Evolutionary conservation across 2,329 filamentous ascomycete genomes (phyloP).

Genomic region (Leptographium lundbergii): DNA sequence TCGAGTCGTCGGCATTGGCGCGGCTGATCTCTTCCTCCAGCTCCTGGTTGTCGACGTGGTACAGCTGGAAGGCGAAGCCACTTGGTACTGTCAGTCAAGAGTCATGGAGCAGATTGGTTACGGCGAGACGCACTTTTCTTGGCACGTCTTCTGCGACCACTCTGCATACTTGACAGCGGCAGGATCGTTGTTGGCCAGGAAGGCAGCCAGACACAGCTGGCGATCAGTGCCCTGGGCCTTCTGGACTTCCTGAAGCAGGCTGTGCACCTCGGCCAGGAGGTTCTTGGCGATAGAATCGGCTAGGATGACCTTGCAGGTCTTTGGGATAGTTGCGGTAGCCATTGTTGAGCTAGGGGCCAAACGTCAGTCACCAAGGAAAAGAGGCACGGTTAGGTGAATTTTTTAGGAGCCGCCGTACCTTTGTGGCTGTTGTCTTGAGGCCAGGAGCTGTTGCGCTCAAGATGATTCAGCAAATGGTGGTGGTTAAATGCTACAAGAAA

Average conservation of each 20-base stretch:
- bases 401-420: neutral
- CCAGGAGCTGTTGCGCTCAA: neutral
- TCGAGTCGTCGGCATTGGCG: slow-evolving; percentile 64
- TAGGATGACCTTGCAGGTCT: slow-evolving; percentile 86
- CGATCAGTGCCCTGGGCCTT: slow-evolving; percentile 30
- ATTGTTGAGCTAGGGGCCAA: slow-evolving; percentile 16
- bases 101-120: neutral
- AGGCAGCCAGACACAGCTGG: slow-evolving; percentile 71
- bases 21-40: slow-evolving; percentile 80
- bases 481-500: neutral
- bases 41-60: slow-evolving; percentile 69
- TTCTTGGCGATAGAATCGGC: slow-evolving; percentile 77
- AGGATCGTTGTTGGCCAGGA: slow-evolving; percentile 84
- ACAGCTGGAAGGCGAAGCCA: slow-evolving; percentile 81
- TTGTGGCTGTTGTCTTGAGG: neutral
- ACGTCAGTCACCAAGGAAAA: neutral
- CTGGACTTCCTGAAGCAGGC: slow-evolving; percentile 59
- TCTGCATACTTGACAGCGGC: slow-evolving; percentile 89
- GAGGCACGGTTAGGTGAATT: neutral
- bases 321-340: slow-evolving; percentile 33
- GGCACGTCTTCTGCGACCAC: slow-evolving; percentile 93
- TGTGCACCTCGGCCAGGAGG: slow-evolving; percentile 64
- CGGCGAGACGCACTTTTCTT: slow-evolving; percentile 65
- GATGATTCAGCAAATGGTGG: neutral
- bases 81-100: slow-evolving; percentile 27